phyloP scores from a whole-genome alignment of 495 filamentous ascomycete genomes.

The Hypoxylon cercidicola region DNA sequence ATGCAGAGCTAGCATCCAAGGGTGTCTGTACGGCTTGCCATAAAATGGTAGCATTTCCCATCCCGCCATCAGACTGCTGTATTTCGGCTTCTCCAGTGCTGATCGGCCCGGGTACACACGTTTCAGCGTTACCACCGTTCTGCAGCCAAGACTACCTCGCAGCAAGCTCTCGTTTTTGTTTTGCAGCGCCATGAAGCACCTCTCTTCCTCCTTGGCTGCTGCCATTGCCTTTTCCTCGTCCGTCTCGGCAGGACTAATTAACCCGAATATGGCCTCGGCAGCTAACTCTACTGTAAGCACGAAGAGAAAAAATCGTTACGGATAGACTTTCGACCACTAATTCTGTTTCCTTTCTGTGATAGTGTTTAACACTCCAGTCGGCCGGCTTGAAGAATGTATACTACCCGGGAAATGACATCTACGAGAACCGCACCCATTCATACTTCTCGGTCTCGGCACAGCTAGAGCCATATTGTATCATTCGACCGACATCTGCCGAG shows the following conservation, averaged over 20 bases:
- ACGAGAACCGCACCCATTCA: conserved; percentile 17
- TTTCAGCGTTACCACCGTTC: background rate
- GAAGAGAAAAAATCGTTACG: background rate
- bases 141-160: conserved; percentile 7
- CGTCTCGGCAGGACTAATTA: background rate
- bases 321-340: background rate
- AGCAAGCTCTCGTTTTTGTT: conserved; percentile 1
- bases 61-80: background rate
- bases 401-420: conserved; percentile 10
- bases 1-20: background rate
- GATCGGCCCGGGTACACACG: conserved; percentile 3
- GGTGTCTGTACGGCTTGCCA: background rate
- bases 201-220: conserved; percentile 6
- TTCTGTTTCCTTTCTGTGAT: too few relatives aligned
- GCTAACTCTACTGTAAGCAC: conserved; percentile 2
- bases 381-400: conserved; percentile 7
- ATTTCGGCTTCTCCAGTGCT: background rate
- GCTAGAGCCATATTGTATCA: conserved; percentile 6
- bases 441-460: conserved; percentile 52
- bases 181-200: background rate
- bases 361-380: conserved; percentile 1
- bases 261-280: background rate
- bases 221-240: conserved; percentile 9
- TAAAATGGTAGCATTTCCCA: conserved; percentile 1
- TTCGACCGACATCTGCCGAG: background rate